Conservation (phyloP, 805 yeast species). For the Nakazawaea populi region DNA sequence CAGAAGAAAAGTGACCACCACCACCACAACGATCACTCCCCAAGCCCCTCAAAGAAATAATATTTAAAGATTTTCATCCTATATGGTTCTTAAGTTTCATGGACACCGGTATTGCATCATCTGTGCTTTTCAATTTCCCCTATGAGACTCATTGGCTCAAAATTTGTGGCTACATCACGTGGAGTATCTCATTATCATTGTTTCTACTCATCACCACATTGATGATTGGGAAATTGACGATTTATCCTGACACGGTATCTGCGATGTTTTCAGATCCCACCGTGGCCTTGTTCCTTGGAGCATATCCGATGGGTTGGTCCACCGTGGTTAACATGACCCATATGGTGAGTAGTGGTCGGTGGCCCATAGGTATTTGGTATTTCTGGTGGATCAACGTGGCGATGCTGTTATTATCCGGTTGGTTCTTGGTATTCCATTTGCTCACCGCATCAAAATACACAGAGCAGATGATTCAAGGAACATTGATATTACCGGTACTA, state of each 20-base stretch:
- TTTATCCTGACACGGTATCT: constrained; percentile 20
- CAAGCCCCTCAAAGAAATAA: neutral
- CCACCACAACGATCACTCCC: neutral
- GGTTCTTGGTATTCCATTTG: constrained; percentile 53
- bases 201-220: constrained; percentile 37
- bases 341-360: constrained; percentile 32
- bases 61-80: constrained; percentile 34
- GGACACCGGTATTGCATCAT: constrained; percentile 77
- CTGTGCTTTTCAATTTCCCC: constrained; percentile 60
- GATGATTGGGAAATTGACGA: constrained; percentile 32
- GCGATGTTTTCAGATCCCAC: constrained; percentile 32
- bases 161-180: constrained; percentile 54
- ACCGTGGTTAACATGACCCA: constrained; percentile 58
- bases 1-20: neutral
- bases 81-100: constrained; percentile 69
- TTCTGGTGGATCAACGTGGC: constrained; percentile 72
- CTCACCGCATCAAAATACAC: constrained; percentile 27
- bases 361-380: constrained; percentile 48
- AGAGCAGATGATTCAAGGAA: constrained; percentile 42
- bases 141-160: constrained; percentile 55
- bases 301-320: constrained; percentile 73
- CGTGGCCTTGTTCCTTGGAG: constrained; percentile 64
- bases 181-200: constrained; percentile 48
- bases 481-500: constrained; percentile 69
- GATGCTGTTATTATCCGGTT: constrained; percentile 51